Base-by-base conservation (phyloP, 1,284 basidiomycete genomes). In the Leccinum pachyderme region DNA sequence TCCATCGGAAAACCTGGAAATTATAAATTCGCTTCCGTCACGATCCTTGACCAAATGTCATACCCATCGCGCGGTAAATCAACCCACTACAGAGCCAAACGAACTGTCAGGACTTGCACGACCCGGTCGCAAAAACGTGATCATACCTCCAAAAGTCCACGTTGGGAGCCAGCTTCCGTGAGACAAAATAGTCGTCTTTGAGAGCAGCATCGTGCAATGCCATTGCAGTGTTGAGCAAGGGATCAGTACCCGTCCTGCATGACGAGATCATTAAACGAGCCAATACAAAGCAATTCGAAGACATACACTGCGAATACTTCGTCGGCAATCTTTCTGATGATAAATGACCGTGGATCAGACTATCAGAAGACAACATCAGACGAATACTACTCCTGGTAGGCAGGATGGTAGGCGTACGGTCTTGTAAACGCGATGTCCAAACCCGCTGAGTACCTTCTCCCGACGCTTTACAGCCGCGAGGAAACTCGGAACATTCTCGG, bases 51-150 rank as follows among this genome's bases (percentile, higher is more conserved):
- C 25, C 52, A 47, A 59, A 11, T 59, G 13, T 53, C 80, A 66
- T 61, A 89, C 90, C 89, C 90, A 93, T 92, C 15, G 89, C 89
- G 50, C 89, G 86, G 70, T 93, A 93, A 61, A 93, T 93, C 56
- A 93, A 72, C 11, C 91, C 91, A 61, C 90, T 92, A 62, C 44
- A 58, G 24, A 37, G 5, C 11, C 47, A 37, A 28, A 35, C 29
- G 32, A 47, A 18, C 2, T 18, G 32, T 58, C 7, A 57, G 49
- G 7, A 27, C 1, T 13, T 15, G 5, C 37, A 39, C 7, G 2
- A 13, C 28, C 47, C 24, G 0, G 4, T 39, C 24, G 31, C n/a
- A 56, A 47, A 49, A 29, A 47, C 4, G 45, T 47, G 29, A 27
- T 48, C 51, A 22, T 51, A 61, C 63, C 66, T 89, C 88, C 88